Evolutionary conservation across 495 filamentous ascomycete species (phyloP), one percentile per base, ranked within the genome.

Genomic region (Talaromyces proteolyticus): DNA sequence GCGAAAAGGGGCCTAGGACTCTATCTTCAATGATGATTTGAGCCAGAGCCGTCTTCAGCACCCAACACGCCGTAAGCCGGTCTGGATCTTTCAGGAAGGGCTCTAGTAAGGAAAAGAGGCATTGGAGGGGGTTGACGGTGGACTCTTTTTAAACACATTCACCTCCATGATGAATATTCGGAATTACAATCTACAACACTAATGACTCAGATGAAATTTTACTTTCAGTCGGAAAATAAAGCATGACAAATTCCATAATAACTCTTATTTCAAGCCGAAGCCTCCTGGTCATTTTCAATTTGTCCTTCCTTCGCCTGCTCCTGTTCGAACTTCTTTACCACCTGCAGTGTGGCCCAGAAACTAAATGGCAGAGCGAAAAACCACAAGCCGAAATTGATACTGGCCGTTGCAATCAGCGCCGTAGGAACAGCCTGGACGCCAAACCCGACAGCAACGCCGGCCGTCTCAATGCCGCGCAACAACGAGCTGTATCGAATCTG

Each of bases 371-470:
- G 41, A 2, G 64, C 65, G 11, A 70, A 45, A 44, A 70, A 60
- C 67, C 71, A 73, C 3, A 72, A 56, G 4, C 60, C 65, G 22
- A 62, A 62, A 46, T 72, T 73, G 42, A 73, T 72, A 46, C 65
- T 63, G 3, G 65, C 67, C 1, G 68, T 72, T 3, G 55, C 65
- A 54, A 73, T 69, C 38, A 73, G 52, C 12, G 56, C 56, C 4
- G 69, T 73, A 6, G 69, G 67, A 3, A 74, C 59, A 51, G 67
- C 68, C 25, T 73, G 70, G 5, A 74, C 62, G 11, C 67, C 68
- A 57, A 72, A 72, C 8, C 66, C 64, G 7, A 74, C 53, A 8
- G 65, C 65, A 1, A 73, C 63, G 7, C 59, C 65, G 1, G 68
- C 68, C 12, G 68, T 70, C 51, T 70, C 67, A 47, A 70, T 70